These are phyloP conservation scores for Ascomycota sp. DNA, from an alignment of 2,329 filamentous ascomycete species.

Conservation along the genomic window DNA sequence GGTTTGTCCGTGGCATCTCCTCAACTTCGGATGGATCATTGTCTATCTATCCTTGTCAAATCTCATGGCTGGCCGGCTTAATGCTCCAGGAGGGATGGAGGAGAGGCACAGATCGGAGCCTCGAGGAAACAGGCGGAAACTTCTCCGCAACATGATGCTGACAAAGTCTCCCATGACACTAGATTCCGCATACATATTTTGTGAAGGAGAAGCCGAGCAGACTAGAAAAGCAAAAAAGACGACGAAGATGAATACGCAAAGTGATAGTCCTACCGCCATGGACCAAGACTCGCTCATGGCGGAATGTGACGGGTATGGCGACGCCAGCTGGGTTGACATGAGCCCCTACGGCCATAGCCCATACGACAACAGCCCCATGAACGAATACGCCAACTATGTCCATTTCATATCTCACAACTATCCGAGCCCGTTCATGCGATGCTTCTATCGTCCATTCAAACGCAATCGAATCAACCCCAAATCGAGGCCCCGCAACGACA, in stretches of 20 bases:
- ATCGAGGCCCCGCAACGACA: no score
- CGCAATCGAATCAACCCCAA: constrained; percentile 5
- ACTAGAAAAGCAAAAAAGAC: no score
- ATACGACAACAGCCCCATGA: constrained; percentile 29
- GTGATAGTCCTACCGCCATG: constrained; percentile 12
- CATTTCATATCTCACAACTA: constrained; percentile 33
- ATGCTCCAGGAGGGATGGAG: no score
- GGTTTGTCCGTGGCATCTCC: no score
- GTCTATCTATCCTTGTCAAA: no score
- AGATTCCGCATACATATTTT: no score
- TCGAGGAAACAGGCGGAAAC: no score
- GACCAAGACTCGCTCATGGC: constrained; percentile 12
- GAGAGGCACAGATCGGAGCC: no score
- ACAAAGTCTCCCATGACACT: no score
- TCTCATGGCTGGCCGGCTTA: no score
- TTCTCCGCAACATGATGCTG: no score
- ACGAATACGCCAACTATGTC: constrained; percentile 41
- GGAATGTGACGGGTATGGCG: constrained; percentile 13
- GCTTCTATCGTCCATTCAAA: constrained; percentile 31
- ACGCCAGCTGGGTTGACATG: constrained; percentile 35
- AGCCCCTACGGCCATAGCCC: constrained; percentile 43
- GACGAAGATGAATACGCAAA: constrained; percentile 15
- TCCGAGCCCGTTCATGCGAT: constrained; percentile 30
- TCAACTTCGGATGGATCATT: no score
- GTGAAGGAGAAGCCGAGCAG: neutral